phyloP scores from a whole-genome alignment of 768 basidiomycete genomes.

The Mycena maculata region DNA sequence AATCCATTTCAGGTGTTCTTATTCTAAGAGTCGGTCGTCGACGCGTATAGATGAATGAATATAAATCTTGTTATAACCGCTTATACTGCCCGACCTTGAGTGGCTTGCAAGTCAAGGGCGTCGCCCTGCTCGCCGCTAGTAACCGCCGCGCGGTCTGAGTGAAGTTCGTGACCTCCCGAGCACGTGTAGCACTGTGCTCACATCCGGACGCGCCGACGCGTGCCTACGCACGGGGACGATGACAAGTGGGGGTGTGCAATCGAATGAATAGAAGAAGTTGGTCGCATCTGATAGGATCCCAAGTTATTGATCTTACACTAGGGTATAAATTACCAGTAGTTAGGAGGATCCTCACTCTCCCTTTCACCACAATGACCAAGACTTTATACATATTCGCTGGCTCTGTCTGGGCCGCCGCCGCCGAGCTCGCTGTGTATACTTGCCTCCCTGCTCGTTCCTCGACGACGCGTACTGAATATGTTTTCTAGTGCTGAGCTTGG shows the following conservation, averaged over 20 bases:
- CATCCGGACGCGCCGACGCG: too few species aligned
- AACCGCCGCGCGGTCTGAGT: too few species aligned
- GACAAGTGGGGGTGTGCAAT: too few species aligned
- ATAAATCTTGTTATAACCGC: background rate
- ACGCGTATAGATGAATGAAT: background rate
- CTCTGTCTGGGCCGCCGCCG: conserved; percentile 43
- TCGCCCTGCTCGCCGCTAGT: too few species aligned
- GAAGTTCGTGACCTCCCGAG: background rate
- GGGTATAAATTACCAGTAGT: background rate
- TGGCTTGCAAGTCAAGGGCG: background rate
- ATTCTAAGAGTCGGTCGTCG: conserved; percentile 11
- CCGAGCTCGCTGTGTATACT: conserved; percentile 42
- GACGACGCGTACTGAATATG: background rate
- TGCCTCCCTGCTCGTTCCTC: background rate
- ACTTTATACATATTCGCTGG: conserved; percentile 40
- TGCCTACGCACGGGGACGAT: too few species aligned
- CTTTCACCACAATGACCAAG: conserved; percentile 32
- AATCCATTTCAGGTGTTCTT: conserved; percentile 26
- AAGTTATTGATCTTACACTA: too few species aligned
- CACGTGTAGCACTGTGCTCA: too few species aligned
- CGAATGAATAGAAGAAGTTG: background rate
- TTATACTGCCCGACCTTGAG: background rate
- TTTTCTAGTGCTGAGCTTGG: conserved; percentile 51
- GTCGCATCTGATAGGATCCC: conserved; percentile 1
- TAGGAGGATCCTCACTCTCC: background rate